These are phyloP conservation scores for Polytrichum commune DNA, from an alignment of 225 moss, liverwort and hornwort species.

Conservation along the genomic window DNA sequence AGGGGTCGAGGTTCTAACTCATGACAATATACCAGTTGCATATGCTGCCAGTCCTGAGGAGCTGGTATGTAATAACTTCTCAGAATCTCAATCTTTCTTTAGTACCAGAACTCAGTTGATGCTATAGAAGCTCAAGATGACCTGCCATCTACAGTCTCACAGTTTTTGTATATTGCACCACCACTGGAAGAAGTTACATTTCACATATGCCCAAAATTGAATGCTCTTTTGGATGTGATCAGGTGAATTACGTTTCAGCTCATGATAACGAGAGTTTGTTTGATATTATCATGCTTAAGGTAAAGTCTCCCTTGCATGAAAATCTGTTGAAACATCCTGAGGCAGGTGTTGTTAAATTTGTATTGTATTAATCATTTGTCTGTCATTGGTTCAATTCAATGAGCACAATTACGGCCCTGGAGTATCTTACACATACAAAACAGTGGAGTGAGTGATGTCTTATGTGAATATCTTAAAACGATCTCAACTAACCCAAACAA, in stretches of 20 bases:
- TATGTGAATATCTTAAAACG: too few species aligned
- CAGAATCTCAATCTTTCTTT: not conserved
- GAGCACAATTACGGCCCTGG: too few species aligned
- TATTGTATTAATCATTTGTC: too few species aligned
- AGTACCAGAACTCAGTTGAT: too few species aligned
- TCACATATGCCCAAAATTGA: not conserved
- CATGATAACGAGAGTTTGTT: conserved; percentile 96
- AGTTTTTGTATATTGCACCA: too few species aligned
- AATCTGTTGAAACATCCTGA: too few species aligned
- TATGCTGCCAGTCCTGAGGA: conserved; percentile 82
- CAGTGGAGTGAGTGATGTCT: too few species aligned
- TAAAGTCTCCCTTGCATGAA: conserved; percentile 2
- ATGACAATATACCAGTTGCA: conserved; percentile 85
- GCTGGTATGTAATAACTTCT: conserved; percentile 34
- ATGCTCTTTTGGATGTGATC: conserved; percentile 15
- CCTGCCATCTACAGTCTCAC: not conserved
- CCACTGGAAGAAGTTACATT: not conserved
- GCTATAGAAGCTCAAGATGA: too few species aligned
- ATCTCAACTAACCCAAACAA: too few species aligned
- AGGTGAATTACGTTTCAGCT: conserved; percentile 98
- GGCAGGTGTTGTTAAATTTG: too few species aligned
- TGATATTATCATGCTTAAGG: conserved; percentile 88
- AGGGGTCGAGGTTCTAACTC: conserved; percentile 79
- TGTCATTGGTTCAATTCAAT: too few species aligned
- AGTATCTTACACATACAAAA: too few species aligned